phyloP scores from a whole-genome alignment of 73 alveolate species.

The Paramecium bursaria region DNA sequence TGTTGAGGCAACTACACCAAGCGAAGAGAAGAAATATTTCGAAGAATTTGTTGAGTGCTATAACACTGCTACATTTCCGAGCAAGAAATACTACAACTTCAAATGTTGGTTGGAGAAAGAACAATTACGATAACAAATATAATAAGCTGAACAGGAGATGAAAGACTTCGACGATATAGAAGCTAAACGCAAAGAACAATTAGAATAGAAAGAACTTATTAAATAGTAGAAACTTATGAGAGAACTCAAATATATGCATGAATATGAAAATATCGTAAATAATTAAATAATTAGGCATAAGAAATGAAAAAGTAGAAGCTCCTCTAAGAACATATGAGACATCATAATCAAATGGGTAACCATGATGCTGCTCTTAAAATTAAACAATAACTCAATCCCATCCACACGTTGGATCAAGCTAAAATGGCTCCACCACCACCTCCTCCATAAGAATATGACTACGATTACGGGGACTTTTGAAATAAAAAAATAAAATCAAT shows the following conservation, averaged over 20 bases:
- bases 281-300: conserved; percentile 9
- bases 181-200: conserved; percentile 31
- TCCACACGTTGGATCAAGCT: conserved; percentile 35
- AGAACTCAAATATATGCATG: conserved; percentile 54
- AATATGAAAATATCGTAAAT: conserved; percentile 45
- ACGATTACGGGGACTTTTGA: conserved; percentile 53
- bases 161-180: conserved; percentile 30
- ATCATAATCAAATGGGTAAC: conserved; percentile 39
- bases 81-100: conserved; percentile 58
- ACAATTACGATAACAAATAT: neutral
- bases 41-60: conserved; percentile 69
- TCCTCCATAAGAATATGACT: conserved; percentile 46
- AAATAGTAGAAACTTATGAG: conserved; percentile 32
- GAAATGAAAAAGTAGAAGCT: conserved; percentile 52
- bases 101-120: conserved; percentile 58
- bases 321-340: conserved; percentile 41
- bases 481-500: no score
- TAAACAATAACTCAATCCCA: conserved; percentile 22
- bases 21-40: conserved; percentile 59
- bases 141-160: conserved; percentile 39
- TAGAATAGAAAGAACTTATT: conserved; percentile 8
- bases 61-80: conserved; percentile 69
- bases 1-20: conserved; percentile 56
- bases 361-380: conserved; percentile 57
- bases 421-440: conserved; percentile 1